A percentile compares a stretch with the other conserved stretches of the same genome.
These are phyloP conservation scores for Bruguiera parviflora DNA, from an alignment of 345 rosid species.

Conservation along the genomic window DNA sequence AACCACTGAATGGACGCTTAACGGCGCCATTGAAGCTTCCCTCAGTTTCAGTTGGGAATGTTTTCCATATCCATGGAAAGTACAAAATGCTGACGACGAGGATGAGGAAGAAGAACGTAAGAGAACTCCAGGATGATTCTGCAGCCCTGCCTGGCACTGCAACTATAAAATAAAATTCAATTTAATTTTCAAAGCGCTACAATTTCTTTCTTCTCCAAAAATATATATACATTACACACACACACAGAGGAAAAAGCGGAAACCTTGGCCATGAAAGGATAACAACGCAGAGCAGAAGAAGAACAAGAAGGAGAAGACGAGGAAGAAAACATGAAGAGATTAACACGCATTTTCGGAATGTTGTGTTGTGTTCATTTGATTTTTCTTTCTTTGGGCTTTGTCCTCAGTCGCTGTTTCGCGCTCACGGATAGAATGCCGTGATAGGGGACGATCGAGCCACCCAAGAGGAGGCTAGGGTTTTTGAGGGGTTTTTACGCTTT, in stretches of 20 bases:
- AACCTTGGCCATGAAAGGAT: constrained; percentile 53
- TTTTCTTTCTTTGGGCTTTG: background rate
- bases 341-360: constrained; percentile 26
- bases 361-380: background rate
- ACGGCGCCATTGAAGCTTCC: constrained; percentile 10
- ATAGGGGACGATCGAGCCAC: background rate
- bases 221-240: background rate
- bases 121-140: constrained; percentile 20
- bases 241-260: background rate
- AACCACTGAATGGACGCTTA: constrained; percentile 4
- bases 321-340: constrained; percentile 16
- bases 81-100: background rate
- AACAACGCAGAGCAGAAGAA: constrained; percentile 33
- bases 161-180: constrained; percentile 23
- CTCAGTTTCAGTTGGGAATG: constrained; percentile 30
- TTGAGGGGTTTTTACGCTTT: background rate
- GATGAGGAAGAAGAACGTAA: constrained; percentile 13
- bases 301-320: constrained; percentile 21
- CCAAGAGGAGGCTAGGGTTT: constrained; percentile 3
- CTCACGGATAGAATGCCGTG: background rate
- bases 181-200: background rate
- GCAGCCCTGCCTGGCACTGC: constrained; percentile 33
- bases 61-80: constrained; percentile 21
- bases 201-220: no score
- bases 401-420: background rate